Conservation (phyloP, 495 filamentous ascomycete genomes). For the Schizothecium vesticola region DNA sequence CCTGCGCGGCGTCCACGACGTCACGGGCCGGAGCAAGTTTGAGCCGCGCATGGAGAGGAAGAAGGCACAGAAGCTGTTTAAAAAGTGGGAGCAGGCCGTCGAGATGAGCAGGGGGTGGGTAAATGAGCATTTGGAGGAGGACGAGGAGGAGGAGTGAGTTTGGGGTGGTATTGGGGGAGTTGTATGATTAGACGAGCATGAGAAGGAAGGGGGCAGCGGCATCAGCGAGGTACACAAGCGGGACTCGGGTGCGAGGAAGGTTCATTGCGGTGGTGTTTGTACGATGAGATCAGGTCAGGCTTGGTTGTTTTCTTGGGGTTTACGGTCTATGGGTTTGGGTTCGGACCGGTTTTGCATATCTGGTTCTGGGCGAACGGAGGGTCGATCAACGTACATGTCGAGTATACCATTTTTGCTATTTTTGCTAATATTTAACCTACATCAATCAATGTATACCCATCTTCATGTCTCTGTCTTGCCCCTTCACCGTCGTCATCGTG, state of each 20-base stretch:
- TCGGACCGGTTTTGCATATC: not conserved
- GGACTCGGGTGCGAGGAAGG: not conserved
- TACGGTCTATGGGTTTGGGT: not conserved
- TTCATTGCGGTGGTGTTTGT: not conserved
- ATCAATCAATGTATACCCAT: not conserved
- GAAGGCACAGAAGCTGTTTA: conserved; percentile 64
- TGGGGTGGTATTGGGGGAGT: not conserved
- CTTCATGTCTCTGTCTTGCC: not conserved
- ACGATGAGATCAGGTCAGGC: not conserved
- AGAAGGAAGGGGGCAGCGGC: not conserved
- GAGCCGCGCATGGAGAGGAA: conserved; percentile 56
- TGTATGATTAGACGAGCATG: not conserved
- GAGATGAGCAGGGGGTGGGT: conserved; percentile 88
- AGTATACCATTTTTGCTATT: not conserved
- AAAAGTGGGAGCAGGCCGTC: conserved; percentile 78
- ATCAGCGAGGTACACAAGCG: not conserved
- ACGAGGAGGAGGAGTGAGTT: not conserved
- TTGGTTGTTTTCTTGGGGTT: not conserved
- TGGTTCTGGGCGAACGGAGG: not conserved
- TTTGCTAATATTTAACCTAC: not conserved
- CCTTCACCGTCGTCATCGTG: not conserved
- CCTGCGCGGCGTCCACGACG: conserved; percentile 70
- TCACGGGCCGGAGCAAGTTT: conserved; percentile 65
- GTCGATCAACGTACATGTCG: not conserved
- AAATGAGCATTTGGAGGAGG: conserved; percentile 7